Evolutionary conservation across 495 filamentous ascomycete genomes (phyloP), one percentile per base, ranked within the genome.

Genomic region (Terfezia boudieri): DNA sequence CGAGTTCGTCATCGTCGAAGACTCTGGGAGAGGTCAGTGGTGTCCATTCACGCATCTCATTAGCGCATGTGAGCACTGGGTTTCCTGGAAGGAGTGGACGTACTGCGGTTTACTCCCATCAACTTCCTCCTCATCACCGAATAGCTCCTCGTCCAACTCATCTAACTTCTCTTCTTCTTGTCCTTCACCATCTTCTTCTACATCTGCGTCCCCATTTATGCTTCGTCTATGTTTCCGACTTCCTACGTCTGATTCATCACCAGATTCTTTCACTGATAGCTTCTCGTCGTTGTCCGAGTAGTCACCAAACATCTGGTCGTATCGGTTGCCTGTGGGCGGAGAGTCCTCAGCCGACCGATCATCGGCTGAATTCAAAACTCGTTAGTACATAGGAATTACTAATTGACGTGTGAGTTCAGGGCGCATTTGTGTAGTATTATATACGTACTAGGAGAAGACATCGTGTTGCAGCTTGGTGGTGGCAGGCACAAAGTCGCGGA

Each of bases 1-100:
- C 81, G 5, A 84, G 69, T 51, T 81, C 79, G 43, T 75, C 73
- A 59, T 84, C 81, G 55, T 81, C 75, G 14, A 85, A 68, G 54
- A 71, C 71, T 53, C 76, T 77, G 57, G 67, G 61, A n/a, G 60
- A 51, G 64, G 56, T 57, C 26, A 32, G 26, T 32, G 26, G 2
- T 32, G 1, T 32, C 26, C 26, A 32, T 32, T 7, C 26, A 32
- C 1, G 26, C 26, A 32, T 32, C 26, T 32, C 1, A 32, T 7
- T 32, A 1, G 53, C 55, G 37, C 54, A 26, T 56, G 48, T 53
- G 38, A 35, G 53, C 49, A 53, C 11, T 51, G n/a, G 49, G 43
- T 16, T 14, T 20, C 26, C n/a, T 46, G 35, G 36, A 46, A 16
- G 10, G 11, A 37, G 50, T 49, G 36, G 36, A 8, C 64, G 38